phyloP scores from a whole-genome alignment of 2,329 filamentous ascomycete species.

The Penicillium sp. region DNA sequence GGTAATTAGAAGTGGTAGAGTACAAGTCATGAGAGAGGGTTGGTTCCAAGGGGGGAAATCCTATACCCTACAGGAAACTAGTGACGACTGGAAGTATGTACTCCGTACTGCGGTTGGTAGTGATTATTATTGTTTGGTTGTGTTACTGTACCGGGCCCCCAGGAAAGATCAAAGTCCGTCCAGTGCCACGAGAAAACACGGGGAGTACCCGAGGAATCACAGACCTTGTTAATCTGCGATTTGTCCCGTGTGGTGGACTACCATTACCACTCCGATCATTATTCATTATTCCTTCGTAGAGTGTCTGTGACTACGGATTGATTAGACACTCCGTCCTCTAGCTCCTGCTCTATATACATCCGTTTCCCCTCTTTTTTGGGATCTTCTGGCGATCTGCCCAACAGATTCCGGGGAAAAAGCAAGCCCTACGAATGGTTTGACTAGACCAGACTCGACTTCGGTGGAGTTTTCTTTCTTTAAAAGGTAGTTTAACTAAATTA shows the following conservation, averaged over 20 bases:
- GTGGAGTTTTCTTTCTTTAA: neutral
- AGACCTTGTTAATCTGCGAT: neutral
- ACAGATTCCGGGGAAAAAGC: constrained; percentile 2
- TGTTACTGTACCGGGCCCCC: neutral
- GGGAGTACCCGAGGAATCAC: constrained; percentile 29
- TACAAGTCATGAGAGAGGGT: constrained; percentile 4
- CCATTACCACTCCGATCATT: too few relatives aligned
- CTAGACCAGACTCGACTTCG: neutral
- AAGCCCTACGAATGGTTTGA: neutral
- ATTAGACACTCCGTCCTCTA: too few relatives aligned
- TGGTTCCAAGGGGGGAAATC: neutral
- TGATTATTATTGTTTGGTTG: neutral
- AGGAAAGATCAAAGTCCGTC: constrained; percentile 3
- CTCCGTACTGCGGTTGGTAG: too few relatives aligned
- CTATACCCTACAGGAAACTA: neutral
- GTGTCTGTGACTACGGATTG: too few relatives aligned
- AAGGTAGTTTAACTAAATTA: too few relatives aligned
- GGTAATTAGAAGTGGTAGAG: neutral
- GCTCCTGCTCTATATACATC: too few relatives aligned
- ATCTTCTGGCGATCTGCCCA: neutral
- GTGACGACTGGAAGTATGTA: neutral
- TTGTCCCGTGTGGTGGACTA: constrained; percentile 1
- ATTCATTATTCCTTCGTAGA: too few relatives aligned
- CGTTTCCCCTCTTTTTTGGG: neutral
- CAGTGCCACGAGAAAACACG: neutral